Conservation (phyloP, 176 grass and related monocot genomes). For the Avena atlantica region DNA sequence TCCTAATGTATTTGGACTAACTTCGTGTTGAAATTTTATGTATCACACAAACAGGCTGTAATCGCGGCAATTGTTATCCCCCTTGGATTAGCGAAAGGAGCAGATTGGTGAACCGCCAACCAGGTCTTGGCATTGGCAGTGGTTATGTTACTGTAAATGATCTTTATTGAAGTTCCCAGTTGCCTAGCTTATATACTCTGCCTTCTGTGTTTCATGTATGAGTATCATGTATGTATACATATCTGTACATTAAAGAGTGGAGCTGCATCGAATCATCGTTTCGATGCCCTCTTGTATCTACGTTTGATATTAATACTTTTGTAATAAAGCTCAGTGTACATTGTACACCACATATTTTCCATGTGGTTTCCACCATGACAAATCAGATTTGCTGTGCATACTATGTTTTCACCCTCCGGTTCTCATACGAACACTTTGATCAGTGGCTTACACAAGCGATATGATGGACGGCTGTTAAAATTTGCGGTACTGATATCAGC, state of each 20-base stretch:
- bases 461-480: too few relatives aligned
- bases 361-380: background rate
- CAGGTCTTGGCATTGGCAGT: background rate
- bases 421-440: too few relatives aligned
- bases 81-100: constrained; percentile 59
- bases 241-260: constrained; percentile 26
- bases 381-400: background rate
- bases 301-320: background rate
- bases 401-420: too few relatives aligned
- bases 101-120: constrained; percentile 54
- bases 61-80: constrained; percentile 66
- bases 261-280: background rate
- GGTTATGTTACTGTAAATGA: background rate
- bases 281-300: constrained; percentile 18
- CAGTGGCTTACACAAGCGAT: too few relatives aligned
- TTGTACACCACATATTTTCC: background rate
- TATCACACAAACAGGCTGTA: constrained; percentile 55
- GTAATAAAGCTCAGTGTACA: background rate
- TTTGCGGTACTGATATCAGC: too few relatives aligned
- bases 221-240: constrained; percentile 29
- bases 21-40: constrained; percentile 8
- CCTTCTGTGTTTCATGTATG: constrained; percentile 6
- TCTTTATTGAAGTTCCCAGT: background rate
- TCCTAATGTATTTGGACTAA: constrained; percentile 5
- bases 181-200: background rate